These are phyloP conservation scores for Gamarada debralockiae DNA, from an alignment of 495 filamentous ascomycete genomes.

Conservation along the genomic window DNA sequence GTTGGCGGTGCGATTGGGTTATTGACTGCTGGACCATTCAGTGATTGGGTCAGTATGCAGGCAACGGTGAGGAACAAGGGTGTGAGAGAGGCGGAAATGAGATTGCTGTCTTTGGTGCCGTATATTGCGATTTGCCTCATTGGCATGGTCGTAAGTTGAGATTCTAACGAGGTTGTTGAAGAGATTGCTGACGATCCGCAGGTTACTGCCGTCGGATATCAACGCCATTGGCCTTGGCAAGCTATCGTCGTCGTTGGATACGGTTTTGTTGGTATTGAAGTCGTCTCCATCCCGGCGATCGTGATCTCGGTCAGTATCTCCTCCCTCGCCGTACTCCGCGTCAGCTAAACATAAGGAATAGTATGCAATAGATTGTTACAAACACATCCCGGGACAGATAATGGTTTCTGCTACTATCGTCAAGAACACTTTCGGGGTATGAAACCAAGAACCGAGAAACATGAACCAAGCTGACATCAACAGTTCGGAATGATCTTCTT, in stretches of 20 bases:
- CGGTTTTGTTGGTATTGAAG: conserved; percentile 46
- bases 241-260: conserved; percentile 39
- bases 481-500: conserved; percentile 22
- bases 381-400: conserved; percentile 49
- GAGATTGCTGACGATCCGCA: conserved; percentile 6
- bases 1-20: conserved; percentile 46
- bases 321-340: no score
- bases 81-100: conserved; percentile 51
- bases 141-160: conserved; percentile 42
- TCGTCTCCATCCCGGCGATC: conserved; percentile 51
- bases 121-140: conserved; percentile 54
- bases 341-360: no score
- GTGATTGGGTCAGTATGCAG: conserved; percentile 44
- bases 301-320: no score
- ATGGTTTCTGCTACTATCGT: conserved; percentile 45
- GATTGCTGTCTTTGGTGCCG: conserved; percentile 49
- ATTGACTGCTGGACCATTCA: conserved; percentile 42
- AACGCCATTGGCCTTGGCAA: conserved; percentile 51
- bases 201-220: conserved; percentile 52
- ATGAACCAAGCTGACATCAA: not conserved
- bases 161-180: not conserved
- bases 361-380: conserved; percentile 52
- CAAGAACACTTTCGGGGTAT: conserved; percentile 48
- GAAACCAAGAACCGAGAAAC: conserved; percentile 28
- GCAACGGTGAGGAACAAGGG: conserved; percentile 46